Conservation (phyloP, 1,284 basidiomycete genomes). For the Sporisorium reilianum region DNA sequence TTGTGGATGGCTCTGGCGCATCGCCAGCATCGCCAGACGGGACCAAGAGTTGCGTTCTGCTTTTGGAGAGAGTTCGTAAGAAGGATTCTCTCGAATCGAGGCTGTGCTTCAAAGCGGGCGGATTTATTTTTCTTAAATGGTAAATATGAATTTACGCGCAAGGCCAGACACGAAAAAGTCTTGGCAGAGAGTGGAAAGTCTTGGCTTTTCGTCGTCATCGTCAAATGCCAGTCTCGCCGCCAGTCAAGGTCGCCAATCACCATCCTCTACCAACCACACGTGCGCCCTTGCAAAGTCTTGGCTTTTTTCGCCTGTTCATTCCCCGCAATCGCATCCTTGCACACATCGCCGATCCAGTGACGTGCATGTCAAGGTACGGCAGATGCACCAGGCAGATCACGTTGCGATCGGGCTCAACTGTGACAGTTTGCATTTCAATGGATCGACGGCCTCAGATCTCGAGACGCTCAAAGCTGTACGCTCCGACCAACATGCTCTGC, state of each 20-base stretch:
- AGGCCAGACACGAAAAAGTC: conserved; percentile 17
- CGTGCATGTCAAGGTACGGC: no score
- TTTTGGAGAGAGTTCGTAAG: conserved; percentile 3
- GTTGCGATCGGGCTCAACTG: not conserved
- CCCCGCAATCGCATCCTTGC: not conserved
- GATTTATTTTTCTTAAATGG: not conserved
- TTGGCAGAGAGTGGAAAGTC: conserved; percentile 27
- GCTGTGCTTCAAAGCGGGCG: conserved; percentile 22
- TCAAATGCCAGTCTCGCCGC: not conserved
- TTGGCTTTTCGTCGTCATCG: conserved; percentile 14
- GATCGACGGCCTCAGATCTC: conserved; percentile 29
- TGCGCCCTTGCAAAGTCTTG: not conserved
- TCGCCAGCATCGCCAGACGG: not conserved
- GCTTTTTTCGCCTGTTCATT: not conserved
- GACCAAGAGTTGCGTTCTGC: not conserved
- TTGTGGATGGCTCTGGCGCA: no score
- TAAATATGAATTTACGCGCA: not conserved
- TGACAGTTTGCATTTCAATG: not conserved
- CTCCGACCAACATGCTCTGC: conserved; percentile 55
- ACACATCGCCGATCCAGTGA: not conserved
- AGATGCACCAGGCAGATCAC: not conserved
- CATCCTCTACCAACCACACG: not conserved
- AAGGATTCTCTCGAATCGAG: conserved; percentile 36
- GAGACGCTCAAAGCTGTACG: conserved; percentile 49
- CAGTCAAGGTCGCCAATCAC: conserved; percentile 1